phyloP scores from a whole-genome alignment of 2,329 filamentous ascomycete genomes.

The Parasarocladium wereldwijsianum region DNA sequence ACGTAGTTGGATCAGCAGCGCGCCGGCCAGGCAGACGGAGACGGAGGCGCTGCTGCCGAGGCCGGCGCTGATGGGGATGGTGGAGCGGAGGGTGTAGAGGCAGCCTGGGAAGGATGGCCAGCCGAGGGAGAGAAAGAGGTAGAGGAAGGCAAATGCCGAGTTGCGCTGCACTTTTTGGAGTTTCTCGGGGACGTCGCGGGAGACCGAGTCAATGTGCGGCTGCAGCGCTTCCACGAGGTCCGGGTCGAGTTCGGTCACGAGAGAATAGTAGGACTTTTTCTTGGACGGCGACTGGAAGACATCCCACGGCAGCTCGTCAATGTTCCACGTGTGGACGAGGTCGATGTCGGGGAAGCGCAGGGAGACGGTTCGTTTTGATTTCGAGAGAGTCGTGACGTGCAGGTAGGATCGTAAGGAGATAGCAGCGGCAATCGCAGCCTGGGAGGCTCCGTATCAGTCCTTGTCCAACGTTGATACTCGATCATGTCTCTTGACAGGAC shows the following conservation, averaged over 20 bases:
- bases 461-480: too few species aligned
- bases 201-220: slow-evolving; percentile 63
- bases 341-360: slow-evolving; percentile 85
- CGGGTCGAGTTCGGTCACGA: slow-evolving; percentile 69
- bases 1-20: slow-evolving; percentile 75
- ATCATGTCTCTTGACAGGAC: too few species aligned
- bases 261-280: slow-evolving; percentile 90
- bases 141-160: slow-evolving; percentile 77
- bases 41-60: slow-evolving; percentile 92
- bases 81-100: slow-evolving; percentile 82
- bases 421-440: slow-evolving; percentile 86
- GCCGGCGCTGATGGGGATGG: slow-evolving; percentile 82
- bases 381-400: slow-evolving; percentile 85
- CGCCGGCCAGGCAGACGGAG: slow-evolving; percentile 72
- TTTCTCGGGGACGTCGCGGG: slow-evolving; percentile 47
- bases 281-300: slow-evolving; percentile 66
- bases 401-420: slow-evolving; percentile 94
- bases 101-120: slow-evolving; percentile 65
- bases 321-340: slow-evolving; percentile 84
- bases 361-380: slow-evolving; percentile 76
- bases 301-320: slow-evolving; percentile 79
- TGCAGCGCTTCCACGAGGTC: slow-evolving; percentile 70
- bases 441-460: slow-evolving; percentile 2
- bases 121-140: slow-evolving; percentile 80
- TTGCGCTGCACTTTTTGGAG: slow-evolving; percentile 71